These are phyloP conservation scores for Solanum chacoense DNA, from an alignment of 305 asterid species.

Conservation along the genomic window DNA sequence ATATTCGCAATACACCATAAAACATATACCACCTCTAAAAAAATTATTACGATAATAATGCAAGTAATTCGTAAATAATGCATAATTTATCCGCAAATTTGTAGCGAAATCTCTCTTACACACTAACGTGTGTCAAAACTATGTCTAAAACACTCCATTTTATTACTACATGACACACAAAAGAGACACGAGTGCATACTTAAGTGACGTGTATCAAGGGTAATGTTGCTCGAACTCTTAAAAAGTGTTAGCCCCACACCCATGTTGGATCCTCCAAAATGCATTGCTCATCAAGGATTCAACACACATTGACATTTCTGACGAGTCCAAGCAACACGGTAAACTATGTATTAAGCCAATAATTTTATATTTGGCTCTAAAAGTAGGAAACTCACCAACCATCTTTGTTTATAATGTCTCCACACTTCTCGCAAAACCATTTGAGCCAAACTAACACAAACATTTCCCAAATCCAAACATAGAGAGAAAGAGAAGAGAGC, in stretches of 20 bases:
- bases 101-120: background rate
- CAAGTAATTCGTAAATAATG: background rate
- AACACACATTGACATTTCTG: background rate
- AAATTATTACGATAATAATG: background rate
- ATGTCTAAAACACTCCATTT: background rate
- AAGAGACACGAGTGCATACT: background rate
- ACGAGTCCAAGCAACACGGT: background rate
- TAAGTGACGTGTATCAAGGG: background rate
- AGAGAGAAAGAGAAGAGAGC: background rate
- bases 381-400: background rate
- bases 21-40: background rate
- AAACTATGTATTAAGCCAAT: background rate
- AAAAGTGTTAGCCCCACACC: background rate
- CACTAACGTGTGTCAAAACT: background rate
- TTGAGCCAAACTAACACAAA: background rate
- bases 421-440: background rate
- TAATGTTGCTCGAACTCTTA: background rate
- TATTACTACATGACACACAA: background rate
- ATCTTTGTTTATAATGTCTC: background rate
- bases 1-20: background rate
- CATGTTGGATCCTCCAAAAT: background rate
- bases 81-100: background rate
- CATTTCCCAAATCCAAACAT: background rate
- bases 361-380: background rate
- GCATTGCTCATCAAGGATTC: background rate